These are phyloP conservation scores for Tuber indicum DNA, from an alignment of 495 filamentous ascomycete genomes.

Conservation along the genomic window DNA sequence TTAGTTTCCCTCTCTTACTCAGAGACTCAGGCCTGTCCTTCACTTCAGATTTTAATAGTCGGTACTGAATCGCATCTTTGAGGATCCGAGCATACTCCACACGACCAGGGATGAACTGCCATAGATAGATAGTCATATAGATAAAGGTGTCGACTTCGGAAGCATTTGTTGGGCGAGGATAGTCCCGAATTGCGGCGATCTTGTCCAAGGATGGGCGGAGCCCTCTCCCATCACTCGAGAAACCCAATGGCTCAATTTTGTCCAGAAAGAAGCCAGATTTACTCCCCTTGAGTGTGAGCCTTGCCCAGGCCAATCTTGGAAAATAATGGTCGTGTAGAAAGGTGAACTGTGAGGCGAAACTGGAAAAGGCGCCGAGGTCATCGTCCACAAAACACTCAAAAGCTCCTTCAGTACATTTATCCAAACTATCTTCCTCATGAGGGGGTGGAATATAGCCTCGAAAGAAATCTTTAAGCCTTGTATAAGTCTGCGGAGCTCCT, in stretches of 20 bases:
- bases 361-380: not conserved
- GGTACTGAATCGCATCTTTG: not conserved
- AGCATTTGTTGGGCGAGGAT: not conserved
- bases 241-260: not conserved
- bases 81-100: not conserved
- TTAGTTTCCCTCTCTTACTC: no score
- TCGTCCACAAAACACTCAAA: slow-evolving; percentile 14
- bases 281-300: not conserved
- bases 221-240: not conserved
- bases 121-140: not conserved
- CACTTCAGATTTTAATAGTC: fast-evolving
- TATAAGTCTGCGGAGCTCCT: slow-evolving; percentile 9
- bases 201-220: not conserved
- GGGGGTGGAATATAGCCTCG: not conserved
- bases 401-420: not conserved
- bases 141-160: not conserved
- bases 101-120: not conserved
- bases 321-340: slow-evolving; percentile 5
- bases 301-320: not conserved
- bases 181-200: not conserved
- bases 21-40: no score
- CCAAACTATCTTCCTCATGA: not conserved
- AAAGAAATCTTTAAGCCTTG: slow-evolving; percentile 5
- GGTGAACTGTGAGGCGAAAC: not conserved
- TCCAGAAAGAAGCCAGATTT: not conserved